A percentile compares a stretch with the other conserved stretches of the same genome.
Evolutionary conservation across 1,284 basidiomycete genomes (phyloP).

Genomic region (Acaromyces ingoldii): DNA sequence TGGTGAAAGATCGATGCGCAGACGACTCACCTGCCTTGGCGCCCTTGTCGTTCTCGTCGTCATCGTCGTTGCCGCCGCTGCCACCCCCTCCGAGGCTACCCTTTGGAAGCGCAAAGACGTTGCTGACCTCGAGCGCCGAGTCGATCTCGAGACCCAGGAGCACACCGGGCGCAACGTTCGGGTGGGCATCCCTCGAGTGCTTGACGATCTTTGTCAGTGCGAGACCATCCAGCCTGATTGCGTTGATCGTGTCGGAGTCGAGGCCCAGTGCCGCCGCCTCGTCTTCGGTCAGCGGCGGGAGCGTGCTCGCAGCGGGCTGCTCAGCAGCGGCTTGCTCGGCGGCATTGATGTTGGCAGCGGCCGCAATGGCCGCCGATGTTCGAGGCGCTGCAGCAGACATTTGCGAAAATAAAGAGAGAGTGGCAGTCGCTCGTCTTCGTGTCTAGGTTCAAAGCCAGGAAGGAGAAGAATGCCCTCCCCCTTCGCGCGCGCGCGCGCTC

Average conservation of each 20-base stretch:
- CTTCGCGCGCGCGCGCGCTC: too few relatives aligned
- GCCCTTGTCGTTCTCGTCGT: constrained; percentile 43
- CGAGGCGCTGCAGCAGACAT: too few relatives aligned
- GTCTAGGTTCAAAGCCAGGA: too few relatives aligned
- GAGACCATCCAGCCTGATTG: constrained; percentile 46
- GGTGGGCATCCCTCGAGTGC: constrained; percentile 49
- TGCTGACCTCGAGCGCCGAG: constrained; percentile 46
- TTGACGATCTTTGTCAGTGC: constrained; percentile 51
- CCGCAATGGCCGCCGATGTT: too few relatives aligned
- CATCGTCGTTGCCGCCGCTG: constrained; percentile 28
- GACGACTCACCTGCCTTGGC: constrained; percentile 25
- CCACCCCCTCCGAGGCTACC: constrained; percentile 11
- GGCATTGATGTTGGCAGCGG: too few relatives aligned
- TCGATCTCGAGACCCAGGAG: constrained; percentile 48
- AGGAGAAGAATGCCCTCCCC: too few relatives aligned
- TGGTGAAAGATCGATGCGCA: too few relatives aligned
- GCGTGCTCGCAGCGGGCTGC: too few relatives aligned
- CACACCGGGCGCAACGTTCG: constrained; percentile 35
- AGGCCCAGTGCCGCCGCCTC: constrained; percentile 31
- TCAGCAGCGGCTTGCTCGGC: too few relatives aligned
- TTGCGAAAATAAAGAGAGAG: too few relatives aligned
- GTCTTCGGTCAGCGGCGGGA: constrained; percentile 1
- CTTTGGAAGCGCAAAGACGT: constrained; percentile 44
- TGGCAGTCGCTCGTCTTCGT: too few relatives aligned
- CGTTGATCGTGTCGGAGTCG: constrained; percentile 41